Conservation (phyloP, 164 flowering plant species). For the Platanus orientalis region DNA sequence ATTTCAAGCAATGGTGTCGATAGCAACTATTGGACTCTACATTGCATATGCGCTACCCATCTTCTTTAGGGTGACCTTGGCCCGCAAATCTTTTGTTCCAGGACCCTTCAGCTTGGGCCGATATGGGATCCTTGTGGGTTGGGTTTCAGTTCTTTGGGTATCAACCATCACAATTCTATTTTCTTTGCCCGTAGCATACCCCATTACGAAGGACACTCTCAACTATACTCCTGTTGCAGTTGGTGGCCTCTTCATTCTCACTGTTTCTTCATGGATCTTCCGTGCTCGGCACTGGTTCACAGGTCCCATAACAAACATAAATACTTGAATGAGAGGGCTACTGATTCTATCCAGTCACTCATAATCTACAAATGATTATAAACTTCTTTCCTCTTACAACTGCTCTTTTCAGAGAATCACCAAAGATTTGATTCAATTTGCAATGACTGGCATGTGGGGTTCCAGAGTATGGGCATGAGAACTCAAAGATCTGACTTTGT, state of each 20-base stretch:
- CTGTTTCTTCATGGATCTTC: slow-evolving; percentile 55
- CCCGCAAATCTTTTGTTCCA: slow-evolving; percentile 63
- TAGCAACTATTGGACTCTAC: slow-evolving; percentile 91
- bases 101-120: slow-evolving; percentile 95
- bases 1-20: slow-evolving; percentile 72
- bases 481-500: not conserved
- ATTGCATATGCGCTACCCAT: slow-evolving; percentile 92
- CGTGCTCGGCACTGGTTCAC: slow-evolving; percentile 74
- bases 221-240: slow-evolving; percentile 96
- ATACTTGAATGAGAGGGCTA: slow-evolving; percentile 18
- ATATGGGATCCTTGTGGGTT: slow-evolving; percentile 70
- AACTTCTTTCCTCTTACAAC: no score
- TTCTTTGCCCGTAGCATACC: slow-evolving; percentile 86
- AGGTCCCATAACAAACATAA: slow-evolving; percentile 68
- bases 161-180: slow-evolving; percentile 72
- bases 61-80: slow-evolving; percentile 80
- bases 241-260: slow-evolving; percentile 56
- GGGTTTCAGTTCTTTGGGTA: slow-evolving; percentile 91
- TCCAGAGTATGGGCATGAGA: not conserved
- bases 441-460: not conserved
- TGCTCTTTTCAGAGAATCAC: no score
- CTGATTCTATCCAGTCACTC: no score
- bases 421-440: not conserved
- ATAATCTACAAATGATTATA: not conserved
- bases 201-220: slow-evolving; percentile 63